Conservation (phyloP, 2,329 filamentous ascomycete genomes). For the Alternaria sp. region DNA sequence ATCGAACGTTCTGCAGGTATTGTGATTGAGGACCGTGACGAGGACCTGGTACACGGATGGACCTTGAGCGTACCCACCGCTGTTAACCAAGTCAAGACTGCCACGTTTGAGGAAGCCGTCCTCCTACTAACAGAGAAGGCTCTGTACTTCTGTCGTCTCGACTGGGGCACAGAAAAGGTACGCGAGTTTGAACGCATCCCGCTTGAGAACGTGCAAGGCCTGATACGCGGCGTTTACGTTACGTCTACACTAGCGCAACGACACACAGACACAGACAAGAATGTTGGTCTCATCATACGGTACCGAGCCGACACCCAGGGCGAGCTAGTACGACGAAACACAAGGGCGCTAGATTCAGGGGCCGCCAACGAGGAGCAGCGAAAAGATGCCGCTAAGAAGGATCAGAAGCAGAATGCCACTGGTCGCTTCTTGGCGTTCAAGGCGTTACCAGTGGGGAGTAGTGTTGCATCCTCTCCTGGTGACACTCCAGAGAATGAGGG, state of each 20-base stretch:
- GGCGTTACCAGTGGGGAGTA: constrained; percentile 61
- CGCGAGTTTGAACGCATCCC: constrained; percentile 88
- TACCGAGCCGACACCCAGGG: constrained; percentile 76
- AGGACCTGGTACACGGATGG: constrained; percentile 90
- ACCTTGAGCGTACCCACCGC: constrained; percentile 79
- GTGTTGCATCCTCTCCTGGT: constrained; percentile 35
- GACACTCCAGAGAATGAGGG: constrained; percentile 55
- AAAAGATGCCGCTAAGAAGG: constrained; percentile 24
- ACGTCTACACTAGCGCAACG: constrained; percentile 82
- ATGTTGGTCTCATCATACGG: constrained; percentile 82
- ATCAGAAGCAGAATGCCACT: constrained; percentile 30
- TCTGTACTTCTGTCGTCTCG: constrained; percentile 87
- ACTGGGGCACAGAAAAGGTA: constrained; percentile 96
- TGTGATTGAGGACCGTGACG: constrained; percentile 76
- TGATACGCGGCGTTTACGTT: constrained; percentile 87
- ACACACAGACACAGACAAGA: constrained; percentile 79
- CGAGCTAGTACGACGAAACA: constrained; percentile 82
- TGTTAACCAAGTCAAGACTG: constrained; percentile 70
- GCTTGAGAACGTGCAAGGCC: constrained; percentile 73
- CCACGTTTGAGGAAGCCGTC: constrained; percentile 87
- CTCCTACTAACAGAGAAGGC: constrained; percentile 85
- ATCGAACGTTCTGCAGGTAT: constrained; percentile 89
- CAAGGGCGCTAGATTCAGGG: constrained; percentile 73
- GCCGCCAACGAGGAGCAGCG: constrained; percentile 28
- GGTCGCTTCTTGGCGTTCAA: constrained; percentile 63